Percentiles rank a stretch among this genome's conserved stretches.
Conservation (phyloP, 140 eudicot genomes). For the Flaveria floridana region DNA sequence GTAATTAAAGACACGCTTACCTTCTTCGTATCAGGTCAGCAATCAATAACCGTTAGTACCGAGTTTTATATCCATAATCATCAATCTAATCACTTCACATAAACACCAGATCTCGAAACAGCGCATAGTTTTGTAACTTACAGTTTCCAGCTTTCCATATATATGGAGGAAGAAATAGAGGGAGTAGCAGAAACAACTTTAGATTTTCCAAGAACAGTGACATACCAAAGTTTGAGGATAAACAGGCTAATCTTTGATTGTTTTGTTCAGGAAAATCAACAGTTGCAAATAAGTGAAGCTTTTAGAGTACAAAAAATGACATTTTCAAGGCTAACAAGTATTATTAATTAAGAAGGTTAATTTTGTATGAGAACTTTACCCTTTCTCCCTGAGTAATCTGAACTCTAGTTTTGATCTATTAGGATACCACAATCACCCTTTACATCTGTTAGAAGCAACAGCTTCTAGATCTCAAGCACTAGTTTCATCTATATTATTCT, state of each 20-base stretch:
- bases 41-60: background rate
- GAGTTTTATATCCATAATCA: background rate
- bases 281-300: background rate
- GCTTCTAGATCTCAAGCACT: background rate
- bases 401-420: slow-evolving; percentile 20
- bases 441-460: background rate
- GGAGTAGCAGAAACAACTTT: background rate
- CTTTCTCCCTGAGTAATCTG: slow-evolving; percentile 14
- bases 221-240: background rate
- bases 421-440: background rate
- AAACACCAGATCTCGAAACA: background rate
- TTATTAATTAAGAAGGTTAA: background rate
- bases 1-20: background rate
- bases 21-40: background rate
- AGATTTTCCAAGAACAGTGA: background rate
- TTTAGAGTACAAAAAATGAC: slow-evolving; percentile 4
- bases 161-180: background rate
- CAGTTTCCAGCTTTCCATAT: background rate
- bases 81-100: background rate
- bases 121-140: background rate
- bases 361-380: slow-evolving; percentile 16
- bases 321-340: background rate
- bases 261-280: slow-evolving; percentile 15
- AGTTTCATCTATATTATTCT: background rate
- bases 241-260: background rate